Evolutionary conservation across 495 filamentous ascomycete genomes (phyloP).

Genomic region (Xylaria nigripes): DNA sequence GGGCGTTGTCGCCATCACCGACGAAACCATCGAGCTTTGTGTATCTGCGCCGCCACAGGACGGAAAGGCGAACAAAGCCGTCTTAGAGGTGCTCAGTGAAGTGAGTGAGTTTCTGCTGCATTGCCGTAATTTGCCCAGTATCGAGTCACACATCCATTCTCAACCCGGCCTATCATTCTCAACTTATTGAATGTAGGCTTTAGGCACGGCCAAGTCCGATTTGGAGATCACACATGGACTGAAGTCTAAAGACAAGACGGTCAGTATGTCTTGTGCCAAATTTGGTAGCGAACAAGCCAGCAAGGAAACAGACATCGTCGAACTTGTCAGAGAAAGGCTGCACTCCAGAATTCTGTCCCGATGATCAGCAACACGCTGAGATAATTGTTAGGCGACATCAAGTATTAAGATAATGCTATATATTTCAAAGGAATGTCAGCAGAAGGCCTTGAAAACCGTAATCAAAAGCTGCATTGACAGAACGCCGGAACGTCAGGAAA

Average conservation of each 20-base stretch:
- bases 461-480: background rate
- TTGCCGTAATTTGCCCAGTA: background rate
- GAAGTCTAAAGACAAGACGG: conserved; percentile 55
- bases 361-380: background rate
- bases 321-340: conserved; percentile 19
- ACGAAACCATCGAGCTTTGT: conserved; percentile 50
- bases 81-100: conserved; percentile 55
- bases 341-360: background rate
- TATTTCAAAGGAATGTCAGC: background rate
- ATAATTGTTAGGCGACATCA: background rate
- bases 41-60: conserved; percentile 56
- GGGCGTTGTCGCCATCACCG: conserved; percentile 46
- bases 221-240: conserved; percentile 54
- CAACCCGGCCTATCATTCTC: background rate
- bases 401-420: background rate
- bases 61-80: conserved; percentile 59
- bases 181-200: conserved; percentile 29
- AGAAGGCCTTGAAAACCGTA: background rate
- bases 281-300: conserved; percentile 15
- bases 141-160: background rate
- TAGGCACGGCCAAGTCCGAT: conserved; percentile 55
- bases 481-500: conserved; percentile 24
- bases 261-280: conserved; percentile 29
- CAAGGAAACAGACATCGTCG: conserved; percentile 17
- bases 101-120: conserved; percentile 39